Evolutionary conservation across 2,329 filamentous ascomycete genomes (phyloP), one percentile per base, ranked within the genome.

Genomic region (Botrytis byssoidea): DNA sequence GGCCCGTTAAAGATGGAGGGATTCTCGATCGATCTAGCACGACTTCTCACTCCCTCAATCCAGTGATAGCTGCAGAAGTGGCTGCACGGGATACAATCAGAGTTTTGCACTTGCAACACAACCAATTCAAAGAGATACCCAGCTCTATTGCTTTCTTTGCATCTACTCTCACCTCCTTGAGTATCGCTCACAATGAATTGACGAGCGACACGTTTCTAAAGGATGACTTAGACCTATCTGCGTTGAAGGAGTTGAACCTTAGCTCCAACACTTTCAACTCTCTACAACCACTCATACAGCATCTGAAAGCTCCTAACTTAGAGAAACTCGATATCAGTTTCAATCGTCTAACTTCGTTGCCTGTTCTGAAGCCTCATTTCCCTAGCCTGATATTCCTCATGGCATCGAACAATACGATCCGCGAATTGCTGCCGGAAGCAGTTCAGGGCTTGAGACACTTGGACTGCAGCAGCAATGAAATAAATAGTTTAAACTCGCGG

Each of bases 381-480:
- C 93, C 94, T 0, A 86, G 85, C 10, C 85, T 98, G 60, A 87
- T 86, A 1, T 89, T 92, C 0, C 85, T 98, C 16, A 84, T 95
- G 29, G 91, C 90, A 1, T 88, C 90, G 5, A 94, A 97, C 82
- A 98, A 98, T 81, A 90, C 91, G 76, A 87, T 98, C 68, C 85
- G 87, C 9, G 90, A 92, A 22, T 86, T 97, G 25, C 88, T 92
- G 1, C 91, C 93, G 0, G 91, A 94, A 16, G 86, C 90, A 16
- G 89, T 98, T 55, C 86, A 87, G 69, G 95, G 95, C 0, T 81
- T 98, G 73, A 89, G 89, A 76, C 88, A 92, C 8, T 88, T 97
- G 4, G 93, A 97, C 81, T 89, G 94, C 14, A 90, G 89, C 76
- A 95, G 94, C 82, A 98, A 98, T 80, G 92, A 95, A 69, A 93